Evolutionary conservation across 2,329 filamentous ascomycete genomes (phyloP).

Genomic region (Podosphaera leucotricha): DNA sequence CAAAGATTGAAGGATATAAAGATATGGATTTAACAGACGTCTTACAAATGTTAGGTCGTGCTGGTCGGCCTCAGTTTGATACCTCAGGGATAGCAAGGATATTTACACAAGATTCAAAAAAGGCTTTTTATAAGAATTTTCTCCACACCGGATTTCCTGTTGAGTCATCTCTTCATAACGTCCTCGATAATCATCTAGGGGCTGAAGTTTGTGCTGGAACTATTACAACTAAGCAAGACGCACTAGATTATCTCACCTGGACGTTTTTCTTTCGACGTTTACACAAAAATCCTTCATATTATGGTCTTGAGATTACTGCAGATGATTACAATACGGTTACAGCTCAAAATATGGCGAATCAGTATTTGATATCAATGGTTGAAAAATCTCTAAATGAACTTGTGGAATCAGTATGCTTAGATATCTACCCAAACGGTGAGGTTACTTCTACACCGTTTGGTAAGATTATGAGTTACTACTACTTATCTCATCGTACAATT

Average conservation of each 20-base stretch:
- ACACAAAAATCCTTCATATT: conserved; percentile 97
- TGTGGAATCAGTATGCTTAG: conserved; percentile 61
- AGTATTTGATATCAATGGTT: conserved; percentile 86
- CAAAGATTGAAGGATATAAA: conserved; percentile 90
- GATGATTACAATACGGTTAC: conserved; percentile 76
- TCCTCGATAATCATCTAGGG: conserved; percentile 87
- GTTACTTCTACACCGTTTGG: conserved; percentile 77
- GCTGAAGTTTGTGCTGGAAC: conserved; percentile 89
- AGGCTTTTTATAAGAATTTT: conserved; percentile 99
- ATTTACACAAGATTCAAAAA: conserved; percentile 92
- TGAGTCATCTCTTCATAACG: conserved; percentile 86
- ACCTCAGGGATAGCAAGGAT: conserved; percentile 88
- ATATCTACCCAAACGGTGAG: conserved; percentile 64
- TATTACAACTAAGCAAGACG: conserved; percentile 84
- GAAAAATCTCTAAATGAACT: conserved; percentile 67
- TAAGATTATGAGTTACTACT: conserved; percentile 99
- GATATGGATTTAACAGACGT: conserved; percentile 99
- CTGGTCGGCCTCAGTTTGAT: conserved; percentile 89
- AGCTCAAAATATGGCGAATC: conserved; percentile 71
- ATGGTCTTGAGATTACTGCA: conserved; percentile 77
- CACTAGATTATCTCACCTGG: conserved; percentile 93
- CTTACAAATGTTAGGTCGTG: conserved; percentile 88
- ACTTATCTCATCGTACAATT: conserved; percentile 85
- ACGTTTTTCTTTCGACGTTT: conserved; percentile 96
- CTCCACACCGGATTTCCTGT: conserved; percentile 94